These are phyloP conservation scores for Aspergillus pseudotamarii DNA, from an alignment of 2,329 filamentous ascomycete genomes.

Conservation along the genomic window DNA sequence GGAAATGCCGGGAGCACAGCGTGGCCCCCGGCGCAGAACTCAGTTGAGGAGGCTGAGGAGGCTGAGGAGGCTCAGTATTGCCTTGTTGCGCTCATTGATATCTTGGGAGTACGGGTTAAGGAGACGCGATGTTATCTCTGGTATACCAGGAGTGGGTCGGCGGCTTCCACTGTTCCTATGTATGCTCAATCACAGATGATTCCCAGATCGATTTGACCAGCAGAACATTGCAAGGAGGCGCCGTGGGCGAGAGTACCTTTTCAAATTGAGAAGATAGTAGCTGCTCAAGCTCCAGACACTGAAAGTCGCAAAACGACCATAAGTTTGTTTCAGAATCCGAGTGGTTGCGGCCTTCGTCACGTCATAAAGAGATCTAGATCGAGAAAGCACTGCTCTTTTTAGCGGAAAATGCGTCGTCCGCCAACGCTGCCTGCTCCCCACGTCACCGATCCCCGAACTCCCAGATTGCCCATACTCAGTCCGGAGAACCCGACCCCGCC, in stretches of 20 bases:
- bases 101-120: background rate
- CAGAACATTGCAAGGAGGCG: background rate
- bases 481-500: conserved; percentile 52
- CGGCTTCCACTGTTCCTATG: background rate
- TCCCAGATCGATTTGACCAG: background rate
- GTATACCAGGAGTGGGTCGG: background rate
- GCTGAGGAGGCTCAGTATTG: background rate
- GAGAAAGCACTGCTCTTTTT: background rate
- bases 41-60: background rate
- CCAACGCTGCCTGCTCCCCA: conserved; percentile 46
- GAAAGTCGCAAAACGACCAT: background rate
- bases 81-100: background rate
- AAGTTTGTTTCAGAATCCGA: background rate
- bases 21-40: background rate
- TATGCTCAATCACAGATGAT: background rate
- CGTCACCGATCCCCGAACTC: conserved; percentile 46
- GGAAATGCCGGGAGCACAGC: background rate
- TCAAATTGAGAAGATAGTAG: background rate
- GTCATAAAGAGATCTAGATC: background rate
- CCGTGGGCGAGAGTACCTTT: background rate
- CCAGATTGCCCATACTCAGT: conserved; percentile 49
- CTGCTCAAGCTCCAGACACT: background rate
- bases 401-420: conserved; percentile 50
- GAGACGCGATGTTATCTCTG: background rate
- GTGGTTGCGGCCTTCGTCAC: background rate